Base-by-base conservation (phyloP, 139 green algal genomes). In the Diplosphaera chodatii region DNA sequence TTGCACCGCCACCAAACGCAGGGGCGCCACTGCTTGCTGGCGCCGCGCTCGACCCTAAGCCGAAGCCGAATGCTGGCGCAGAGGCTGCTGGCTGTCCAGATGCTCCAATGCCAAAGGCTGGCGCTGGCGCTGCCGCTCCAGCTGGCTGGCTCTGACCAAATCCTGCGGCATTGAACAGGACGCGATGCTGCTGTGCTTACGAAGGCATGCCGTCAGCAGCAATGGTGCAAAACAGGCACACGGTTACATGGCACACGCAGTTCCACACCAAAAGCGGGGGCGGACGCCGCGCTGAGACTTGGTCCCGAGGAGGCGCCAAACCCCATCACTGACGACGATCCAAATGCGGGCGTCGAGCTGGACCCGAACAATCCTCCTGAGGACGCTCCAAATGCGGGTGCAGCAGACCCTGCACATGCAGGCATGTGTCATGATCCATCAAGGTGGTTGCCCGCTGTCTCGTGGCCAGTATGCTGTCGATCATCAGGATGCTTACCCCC, bases 241-340 rank as follows among this genome's bases (percentile, higher is more conserved):
- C n/a, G n/a, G n/a, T n/a, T n/a, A n/a, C n/a, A n/a, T n/a, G n/a
- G n/a, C n/a, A n/a, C n/a, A n/a, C n/a, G n/a, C n/a, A n/a, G n/a
- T n/a, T n/a, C n/a, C 32, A 31, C 64, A 37, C 70, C 70, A 64
- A 74, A 74, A 27, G 70, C 70, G 6, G 70, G 70, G 4, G 70
- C 27, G 25, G 59, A 32, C 4, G 59, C 27, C 28, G 56, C 34
- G 32, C 70, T 55, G n/a, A 74, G 67, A 10, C 32, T 22, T 37
- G 56, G 20, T 4, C 55, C 25, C 6, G 69, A 67, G 21, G 28
- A 65, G 8, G 27, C 23, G 59, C 59, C 67, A 28, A 72, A 72
- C 0, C 27, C 56, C 20, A 55, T 31, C 4, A 55, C 55, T 27
- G 69, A 59, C 31, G 55, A 30, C 3, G 37, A n/a, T 3, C 66